Evolutionary conservation across 2,329 filamentous ascomycete species (phyloP).

Genomic region (Aspergillus neotritici): DNA sequence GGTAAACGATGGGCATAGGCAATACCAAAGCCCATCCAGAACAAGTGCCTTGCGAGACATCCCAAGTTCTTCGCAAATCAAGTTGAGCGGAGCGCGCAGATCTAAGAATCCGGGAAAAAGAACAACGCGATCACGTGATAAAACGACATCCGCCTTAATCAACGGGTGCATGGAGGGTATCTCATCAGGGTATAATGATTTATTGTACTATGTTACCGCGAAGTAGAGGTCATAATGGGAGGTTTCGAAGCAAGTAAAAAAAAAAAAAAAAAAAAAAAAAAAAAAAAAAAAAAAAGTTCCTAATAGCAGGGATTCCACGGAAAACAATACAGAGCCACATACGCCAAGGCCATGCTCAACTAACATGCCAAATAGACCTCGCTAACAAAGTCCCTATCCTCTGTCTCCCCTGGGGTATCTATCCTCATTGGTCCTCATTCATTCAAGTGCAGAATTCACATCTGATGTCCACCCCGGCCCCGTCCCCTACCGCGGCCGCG

Average conservation of each 20-base stretch:
- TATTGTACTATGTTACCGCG: no score
- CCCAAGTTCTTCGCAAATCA: slow-evolving; percentile 13
- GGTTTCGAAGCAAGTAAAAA: neutral
- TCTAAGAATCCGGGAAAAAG: slow-evolving; percentile 6
- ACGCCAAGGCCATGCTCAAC: slow-evolving; percentile 38
- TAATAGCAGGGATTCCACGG: slow-evolving; percentile 26
- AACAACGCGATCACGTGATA: slow-evolving; percentile 13
- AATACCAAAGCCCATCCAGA: slow-evolving; percentile 39
- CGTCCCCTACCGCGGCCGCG: slow-evolving; percentile 42
- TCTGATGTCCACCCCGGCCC: slow-evolving; percentile 34
- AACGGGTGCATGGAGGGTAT: no score
- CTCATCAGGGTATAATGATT: no score
- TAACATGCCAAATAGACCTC: slow-evolving; percentile 25
- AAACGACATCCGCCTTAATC: no score
- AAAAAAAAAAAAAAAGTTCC: slow-evolving; percentile 10
- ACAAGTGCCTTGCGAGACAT: slow-evolving; percentile 32
- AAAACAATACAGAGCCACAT: slow-evolving; percentile 30
- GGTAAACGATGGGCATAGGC: slow-evolving; percentile 35
- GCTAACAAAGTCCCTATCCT: slow-evolving; percentile 22
- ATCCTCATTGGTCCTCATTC: slow-evolving; percentile 20
- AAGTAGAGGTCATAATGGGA: no score
- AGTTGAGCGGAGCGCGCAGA: slow-evolving; percentile 5
- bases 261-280: slow-evolving; percentile 4
- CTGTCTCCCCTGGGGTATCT: slow-evolving; percentile 33
- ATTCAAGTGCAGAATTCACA: slow-evolving; percentile 8